These are phyloP conservation scores for Chalara sp. DNA, from an alignment of 2,329 filamentous ascomycete genomes.

Conservation along the genomic window DNA sequence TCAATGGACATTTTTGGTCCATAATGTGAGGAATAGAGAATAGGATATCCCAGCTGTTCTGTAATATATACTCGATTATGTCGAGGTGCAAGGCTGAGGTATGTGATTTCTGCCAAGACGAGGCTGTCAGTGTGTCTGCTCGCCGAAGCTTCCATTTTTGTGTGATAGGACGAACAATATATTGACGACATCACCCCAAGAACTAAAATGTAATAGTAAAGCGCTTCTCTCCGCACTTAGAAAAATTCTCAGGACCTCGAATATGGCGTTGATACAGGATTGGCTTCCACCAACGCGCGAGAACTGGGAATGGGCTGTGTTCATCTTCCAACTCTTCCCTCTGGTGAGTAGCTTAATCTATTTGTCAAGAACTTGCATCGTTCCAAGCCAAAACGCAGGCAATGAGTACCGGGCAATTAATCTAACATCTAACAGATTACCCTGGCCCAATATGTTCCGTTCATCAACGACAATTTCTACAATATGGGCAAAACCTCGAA, in stretches of 20 bases:
- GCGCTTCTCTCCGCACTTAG: background rate
- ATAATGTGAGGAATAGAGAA: too few species aligned
- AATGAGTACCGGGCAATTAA: background rate
- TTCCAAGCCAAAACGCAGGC: background rate
- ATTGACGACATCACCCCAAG: too few species aligned
- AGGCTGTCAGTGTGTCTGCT: too few species aligned
- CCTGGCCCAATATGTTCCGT: conserved; percentile 63
- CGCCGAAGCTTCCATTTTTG: too few species aligned
- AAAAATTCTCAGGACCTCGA: background rate
- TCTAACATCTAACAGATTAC: conserved; percentile 50
- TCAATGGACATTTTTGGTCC: too few species aligned
- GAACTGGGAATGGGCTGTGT: conserved; percentile 48
- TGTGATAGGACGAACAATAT: too few species aligned
- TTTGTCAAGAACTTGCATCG: background rate
- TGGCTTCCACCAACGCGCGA: conserved; percentile 49
- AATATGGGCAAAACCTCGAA: conserved; percentile 76
- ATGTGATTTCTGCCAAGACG: too few species aligned
- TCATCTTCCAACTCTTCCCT: conserved; percentile 41
- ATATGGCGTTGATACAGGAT: conserved; percentile 23
- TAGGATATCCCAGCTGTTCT: too few species aligned
- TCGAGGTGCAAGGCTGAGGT: too few species aligned
- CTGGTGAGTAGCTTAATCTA: conserved; percentile 33
- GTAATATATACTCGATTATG: too few species aligned
- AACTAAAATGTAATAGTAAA: too few species aligned
- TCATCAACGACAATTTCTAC: conserved; percentile 20